phyloP scores from a whole-genome alignment of 202 grass and related monocot genomes.

The Carex arenaria region DNA sequence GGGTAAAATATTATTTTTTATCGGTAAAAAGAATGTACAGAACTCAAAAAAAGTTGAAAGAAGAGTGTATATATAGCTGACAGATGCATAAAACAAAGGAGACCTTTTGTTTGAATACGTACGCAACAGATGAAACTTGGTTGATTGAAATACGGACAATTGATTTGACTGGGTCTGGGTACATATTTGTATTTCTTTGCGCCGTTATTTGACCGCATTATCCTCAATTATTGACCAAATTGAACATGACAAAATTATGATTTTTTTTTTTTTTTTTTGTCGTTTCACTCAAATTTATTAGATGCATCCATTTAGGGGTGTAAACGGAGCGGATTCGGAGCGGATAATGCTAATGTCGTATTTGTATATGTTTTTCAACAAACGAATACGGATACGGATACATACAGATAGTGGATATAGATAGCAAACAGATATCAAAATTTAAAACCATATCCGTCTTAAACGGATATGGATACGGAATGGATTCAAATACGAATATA shows the following conservation, averaged over 20 bases:
- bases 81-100: background rate
- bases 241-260: background rate
- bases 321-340: too few relatives aligned
- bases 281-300: too few relatives aligned
- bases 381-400: too few relatives aligned
- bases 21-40: background rate
- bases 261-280: too few relatives aligned
- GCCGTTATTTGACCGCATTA: background rate
- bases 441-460: too few relatives aligned
- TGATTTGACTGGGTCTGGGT: background rate
- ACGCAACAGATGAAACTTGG: background rate
- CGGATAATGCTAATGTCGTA: too few relatives aligned
- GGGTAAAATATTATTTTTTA: background rate
- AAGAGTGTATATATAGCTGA: background rate
- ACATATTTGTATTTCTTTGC: background rate
- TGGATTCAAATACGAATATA: too few relatives aligned
- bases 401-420: too few relatives aligned
- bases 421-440: too few relatives aligned
- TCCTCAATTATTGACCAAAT: background rate
- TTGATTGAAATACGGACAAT: constrained; percentile 2
- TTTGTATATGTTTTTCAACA: too few relatives aligned
- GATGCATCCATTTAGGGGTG: too few relatives aligned
- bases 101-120: background rate
- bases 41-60: background rate
- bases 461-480: too few relatives aligned